These are phyloP conservation scores for Cajanus cajan DNA, from an alignment of 306 rosid genomes.

Conservation along the genomic window DNA sequence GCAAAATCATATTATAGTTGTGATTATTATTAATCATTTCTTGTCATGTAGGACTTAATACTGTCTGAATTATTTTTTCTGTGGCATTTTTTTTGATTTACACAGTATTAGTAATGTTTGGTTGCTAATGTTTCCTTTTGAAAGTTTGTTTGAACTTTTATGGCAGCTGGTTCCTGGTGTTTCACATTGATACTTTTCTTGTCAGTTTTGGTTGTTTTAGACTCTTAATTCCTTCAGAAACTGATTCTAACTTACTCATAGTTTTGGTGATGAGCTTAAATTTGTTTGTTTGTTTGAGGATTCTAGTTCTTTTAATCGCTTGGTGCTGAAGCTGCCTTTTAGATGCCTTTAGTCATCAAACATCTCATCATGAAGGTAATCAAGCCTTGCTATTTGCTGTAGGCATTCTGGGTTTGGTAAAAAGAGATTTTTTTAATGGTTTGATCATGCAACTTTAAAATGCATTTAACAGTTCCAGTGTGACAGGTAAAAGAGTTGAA, in stretches of 20 bases:
- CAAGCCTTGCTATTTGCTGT: constrained; percentile 39
- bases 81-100: constrained; percentile 43
- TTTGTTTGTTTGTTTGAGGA: constrained; percentile 30
- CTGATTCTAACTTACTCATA: constrained; percentile 48
- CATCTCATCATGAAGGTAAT: constrained; percentile 50
- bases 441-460: constrained; percentile 15
- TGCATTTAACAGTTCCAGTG: constrained; percentile 46
- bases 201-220: constrained; percentile 19
- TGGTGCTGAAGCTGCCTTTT: constrained; percentile 50
- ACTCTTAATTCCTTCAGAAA: constrained; percentile 29
- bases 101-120: constrained; percentile 41
- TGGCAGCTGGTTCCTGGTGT: constrained; percentile 44
- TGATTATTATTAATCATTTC: constrained; percentile 35
- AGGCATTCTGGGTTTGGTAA: constrained; percentile 54
- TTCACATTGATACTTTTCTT: constrained; percentile 40
- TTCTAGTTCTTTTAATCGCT: constrained; percentile 38
- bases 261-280: constrained; percentile 35
- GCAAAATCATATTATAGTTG: constrained; percentile 35
- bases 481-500: constrained; percentile 59
- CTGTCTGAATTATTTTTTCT: constrained; percentile 32
- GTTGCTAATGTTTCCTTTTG: constrained; percentile 53
- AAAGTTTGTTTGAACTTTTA: constrained; percentile 42
- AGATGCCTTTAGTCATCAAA: constrained; percentile 37
- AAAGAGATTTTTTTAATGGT: constrained; percentile 5
- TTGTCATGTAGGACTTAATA: constrained; percentile 44